A percentile compares a stretch with the other conserved stretches of the same genome.
Evolutionary conservation across 495 filamentous ascomycete species (phyloP).

Genomic region (Neurospora tetrasperma): DNA sequence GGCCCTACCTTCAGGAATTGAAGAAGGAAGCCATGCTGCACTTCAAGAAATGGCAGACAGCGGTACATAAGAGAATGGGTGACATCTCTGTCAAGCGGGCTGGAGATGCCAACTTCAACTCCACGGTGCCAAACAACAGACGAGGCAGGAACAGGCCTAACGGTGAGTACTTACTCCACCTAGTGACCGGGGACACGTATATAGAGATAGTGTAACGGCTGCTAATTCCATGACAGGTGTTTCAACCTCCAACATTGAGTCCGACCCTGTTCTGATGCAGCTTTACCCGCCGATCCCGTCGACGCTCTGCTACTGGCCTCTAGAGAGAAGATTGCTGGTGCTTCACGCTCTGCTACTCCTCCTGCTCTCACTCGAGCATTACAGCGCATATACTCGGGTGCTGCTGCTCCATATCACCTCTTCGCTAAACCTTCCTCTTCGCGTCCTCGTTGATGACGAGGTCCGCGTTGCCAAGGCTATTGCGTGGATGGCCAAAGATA

Average conservation of each 20-base stretch:
- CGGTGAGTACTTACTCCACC: slow-evolving; percentile 4
- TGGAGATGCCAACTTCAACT: slow-evolving; percentile 9
- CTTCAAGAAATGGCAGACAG: slow-evolving; percentile 36
- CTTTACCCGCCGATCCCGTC: slow-evolving; percentile 38
- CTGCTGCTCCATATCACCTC: slow-evolving; percentile 60
- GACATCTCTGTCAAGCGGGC: slow-evolving; percentile 30
- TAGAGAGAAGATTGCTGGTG: slow-evolving; percentile 37
- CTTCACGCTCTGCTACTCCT: slow-evolving; percentile 58
- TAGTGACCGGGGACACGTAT: not conserved
- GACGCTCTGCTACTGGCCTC: slow-evolving; percentile 27
- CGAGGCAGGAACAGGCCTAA: slow-evolving; percentile 6
- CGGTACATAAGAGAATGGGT: slow-evolving; percentile 25
- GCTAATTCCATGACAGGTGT: slow-evolving; percentile 18
- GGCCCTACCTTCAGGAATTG: slow-evolving; percentile 30
- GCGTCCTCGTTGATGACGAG: slow-evolving; percentile 61
- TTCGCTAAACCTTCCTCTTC: slow-evolving; percentile 54
- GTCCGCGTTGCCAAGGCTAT: slow-evolving; percentile 62
- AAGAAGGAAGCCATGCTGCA: slow-evolving; percentile 32
- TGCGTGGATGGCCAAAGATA: slow-evolving; percentile 58
- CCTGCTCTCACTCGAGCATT: slow-evolving; percentile 70
- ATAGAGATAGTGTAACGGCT: not conserved
- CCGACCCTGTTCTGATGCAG: slow-evolving; percentile 27
- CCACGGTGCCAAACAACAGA: slow-evolving; percentile 3
- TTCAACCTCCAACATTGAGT: slow-evolving; percentile 21
- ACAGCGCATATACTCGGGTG: slow-evolving; percentile 64